Conservation (phyloP, 768 basidiomycete species). For the Mycena polygramma region DNA sequence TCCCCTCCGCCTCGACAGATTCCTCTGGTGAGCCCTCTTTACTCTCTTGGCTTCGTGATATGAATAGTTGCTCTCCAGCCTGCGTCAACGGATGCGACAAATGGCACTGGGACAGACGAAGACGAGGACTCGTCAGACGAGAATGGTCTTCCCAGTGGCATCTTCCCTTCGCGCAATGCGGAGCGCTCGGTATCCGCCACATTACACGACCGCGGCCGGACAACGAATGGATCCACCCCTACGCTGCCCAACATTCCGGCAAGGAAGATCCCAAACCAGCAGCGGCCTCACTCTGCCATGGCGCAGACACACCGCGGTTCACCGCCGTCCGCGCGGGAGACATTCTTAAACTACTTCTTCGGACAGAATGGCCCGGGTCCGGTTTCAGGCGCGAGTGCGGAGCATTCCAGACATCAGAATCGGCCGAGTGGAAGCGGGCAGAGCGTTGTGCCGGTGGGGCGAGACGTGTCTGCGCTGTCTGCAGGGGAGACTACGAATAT, state of each 20-base stretch:
- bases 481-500: slow-evolving; percentile 55
- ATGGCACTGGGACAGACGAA: slow-evolving; percentile 66
- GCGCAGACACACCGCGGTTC: slow-evolving; percentile 55
- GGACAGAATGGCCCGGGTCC: slow-evolving; percentile 89
- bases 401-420: slow-evolving; percentile 47
- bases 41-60: slow-evolving; percentile 22
- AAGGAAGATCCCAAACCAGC: slow-evolving; percentile 34
- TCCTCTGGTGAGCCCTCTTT: slow-evolving; percentile 62
- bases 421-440: slow-evolving; percentile 37
- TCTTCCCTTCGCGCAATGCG: slow-evolving; percentile 60
- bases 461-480: slow-evolving; percentile 75
- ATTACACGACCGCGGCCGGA: slow-evolving; percentile 79
- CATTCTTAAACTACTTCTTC: slow-evolving; percentile 98
- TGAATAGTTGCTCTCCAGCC: slow-evolving; percentile 59
- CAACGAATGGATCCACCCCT: slow-evolving; percentile 52
- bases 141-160: slow-evolving; percentile 64
- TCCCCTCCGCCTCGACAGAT: slow-evolving; percentile 57
- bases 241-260: slow-evolving; percentile 45
- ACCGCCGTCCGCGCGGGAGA: slow-evolving; percentile 80
- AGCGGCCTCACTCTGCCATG: slow-evolving; percentile 52
- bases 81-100: slow-evolving; percentile 71
- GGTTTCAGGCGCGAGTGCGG: slow-evolving; percentile 68
- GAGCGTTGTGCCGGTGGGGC: slow-evolving; percentile 64
- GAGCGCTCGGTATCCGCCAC: slow-evolving; percentile 83
- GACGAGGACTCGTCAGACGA: slow-evolving; percentile 77